Evolutionary conservation across 306 rosid species (phyloP).

Genomic region (Quercus suber): DNA sequence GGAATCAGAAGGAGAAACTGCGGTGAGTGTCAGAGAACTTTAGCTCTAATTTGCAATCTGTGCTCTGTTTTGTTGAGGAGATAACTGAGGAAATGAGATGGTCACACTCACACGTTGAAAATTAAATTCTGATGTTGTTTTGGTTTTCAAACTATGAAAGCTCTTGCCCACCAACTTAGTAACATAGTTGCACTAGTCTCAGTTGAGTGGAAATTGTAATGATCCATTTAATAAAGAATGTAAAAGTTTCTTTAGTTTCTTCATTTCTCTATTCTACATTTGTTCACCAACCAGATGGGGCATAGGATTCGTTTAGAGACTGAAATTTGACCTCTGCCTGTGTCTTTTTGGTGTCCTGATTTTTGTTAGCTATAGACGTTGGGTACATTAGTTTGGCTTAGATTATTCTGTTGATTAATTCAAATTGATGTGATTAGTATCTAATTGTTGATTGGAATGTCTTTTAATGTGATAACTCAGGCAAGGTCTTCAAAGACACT

Average conservation of each 20-base stretch:
- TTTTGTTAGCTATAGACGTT: neutral
- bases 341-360: neutral
- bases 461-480: slow-evolving; percentile 32
- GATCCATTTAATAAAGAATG: neutral
- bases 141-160: neutral
- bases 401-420: slow-evolving; percentile 2
- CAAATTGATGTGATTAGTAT: neutral
- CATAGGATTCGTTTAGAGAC: neutral
- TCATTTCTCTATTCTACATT: neutral
- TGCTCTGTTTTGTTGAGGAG: neutral
- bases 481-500: slow-evolving; percentile 48
- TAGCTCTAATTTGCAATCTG: neutral
- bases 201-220: neutral
- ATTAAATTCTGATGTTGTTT: neutral
- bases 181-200: neutral
- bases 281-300: slow-evolving; percentile 1
- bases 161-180: neutral
- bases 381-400: slow-evolving; percentile 2
- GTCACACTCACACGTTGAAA: neutral
- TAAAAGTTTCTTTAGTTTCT: neutral
- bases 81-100: neutral
- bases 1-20: slow-evolving; percentile 83
- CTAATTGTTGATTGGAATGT: neutral
- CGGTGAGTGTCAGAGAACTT: slow-evolving; percentile 48
- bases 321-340: neutral